Conservation (phyloP, 495 filamentous ascomycete genomes). For the Staphylotrichum tortipilum region DNA sequence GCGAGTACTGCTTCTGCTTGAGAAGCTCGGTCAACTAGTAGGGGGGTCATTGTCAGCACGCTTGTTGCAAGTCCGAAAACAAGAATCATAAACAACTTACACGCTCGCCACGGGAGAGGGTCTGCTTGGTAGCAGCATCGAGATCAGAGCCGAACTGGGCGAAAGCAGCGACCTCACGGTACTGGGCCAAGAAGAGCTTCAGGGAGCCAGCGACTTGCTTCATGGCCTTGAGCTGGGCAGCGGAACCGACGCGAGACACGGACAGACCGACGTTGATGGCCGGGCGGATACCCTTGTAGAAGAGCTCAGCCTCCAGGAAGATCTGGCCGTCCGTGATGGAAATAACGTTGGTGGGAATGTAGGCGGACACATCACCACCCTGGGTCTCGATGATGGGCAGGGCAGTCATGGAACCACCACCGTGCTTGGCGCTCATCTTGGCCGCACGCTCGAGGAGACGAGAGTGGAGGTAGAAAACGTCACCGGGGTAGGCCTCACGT, state of each 20-base stretch:
- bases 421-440: constrained; percentile 97
- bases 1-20: constrained; percentile 99
- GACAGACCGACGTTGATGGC: constrained; percentile 99
- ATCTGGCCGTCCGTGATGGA: constrained; percentile 99
- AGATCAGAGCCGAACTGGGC: constrained; percentile 99
- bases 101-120: constrained; percentile 95
- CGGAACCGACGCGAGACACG: constrained; percentile 98
- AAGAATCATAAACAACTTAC: no score
- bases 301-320: constrained; percentile 98
- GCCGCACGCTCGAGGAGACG: constrained; percentile 98
- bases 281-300: constrained; percentile 99
- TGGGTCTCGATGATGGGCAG: constrained; percentile 99
- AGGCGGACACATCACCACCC: constrained; percentile 99
- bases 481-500: constrained; percentile 99
- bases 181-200: constrained; percentile 99
- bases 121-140: constrained; percentile 98
- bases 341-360: constrained; percentile 99
- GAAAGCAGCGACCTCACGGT: constrained; percentile 99
- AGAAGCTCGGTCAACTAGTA: constrained; percentile 88
- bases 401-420: constrained; percentile 93
- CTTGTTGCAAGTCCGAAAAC: no score
- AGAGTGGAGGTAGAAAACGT: constrained; percentile 99
- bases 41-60: no score
- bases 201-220: constrained; percentile 99
- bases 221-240: constrained; percentile 99